Conservation (phyloP, 2,329 filamentous ascomycete genomes). For the Juglanconis sp. region DNA sequence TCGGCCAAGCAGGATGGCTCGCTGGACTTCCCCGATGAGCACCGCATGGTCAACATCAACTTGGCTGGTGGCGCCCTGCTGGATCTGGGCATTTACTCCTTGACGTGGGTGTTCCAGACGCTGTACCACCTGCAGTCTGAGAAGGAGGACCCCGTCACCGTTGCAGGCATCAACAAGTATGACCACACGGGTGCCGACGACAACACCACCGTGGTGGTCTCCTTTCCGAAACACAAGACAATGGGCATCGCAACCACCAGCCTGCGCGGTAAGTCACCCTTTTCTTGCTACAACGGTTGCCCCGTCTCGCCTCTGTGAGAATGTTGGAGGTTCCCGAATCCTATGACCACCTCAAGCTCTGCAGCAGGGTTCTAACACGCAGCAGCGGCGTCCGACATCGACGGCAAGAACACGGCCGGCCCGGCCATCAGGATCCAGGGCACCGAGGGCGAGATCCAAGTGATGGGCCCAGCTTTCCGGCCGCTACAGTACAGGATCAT, state of each 20-base stretch:
- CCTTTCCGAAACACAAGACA: conserved; percentile 65
- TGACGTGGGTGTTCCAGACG: conserved; percentile 89
- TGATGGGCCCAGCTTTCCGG: conserved; percentile 67
- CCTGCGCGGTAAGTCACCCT: conserved; percentile 39
- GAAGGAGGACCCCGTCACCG: conserved; percentile 63
- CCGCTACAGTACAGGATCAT: conserved; percentile 66
- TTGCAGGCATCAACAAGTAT: conserved; percentile 69
- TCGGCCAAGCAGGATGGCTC: conserved; percentile 54
- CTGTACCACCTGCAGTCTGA: conserved; percentile 77
- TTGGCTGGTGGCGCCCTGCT: conserved; percentile 80
- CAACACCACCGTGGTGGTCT: conserved; percentile 72
- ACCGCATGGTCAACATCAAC: conserved; percentile 79
- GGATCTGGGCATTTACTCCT: conserved; percentile 82
- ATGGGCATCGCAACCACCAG: conserved; percentile 71
- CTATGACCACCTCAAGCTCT: no score
- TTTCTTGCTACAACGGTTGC: no score
- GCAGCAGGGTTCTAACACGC: no score
- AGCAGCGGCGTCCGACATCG: conserved; percentile 55
- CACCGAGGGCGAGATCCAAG: conserved; percentile 76
- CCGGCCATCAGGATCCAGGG: conserved; percentile 79
- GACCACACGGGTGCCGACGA: conserved; percentile 70
- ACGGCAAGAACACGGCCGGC: conserved; percentile 55
- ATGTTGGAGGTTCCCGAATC: no score
- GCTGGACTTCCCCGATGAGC: conserved; percentile 54
- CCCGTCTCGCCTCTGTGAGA: no score